A percentile compares a stretch with the other conserved stretches of the same genome.
phyloP scores from a whole-genome alignment of 129 eudicot species.

The Arctium minus region DNA sequence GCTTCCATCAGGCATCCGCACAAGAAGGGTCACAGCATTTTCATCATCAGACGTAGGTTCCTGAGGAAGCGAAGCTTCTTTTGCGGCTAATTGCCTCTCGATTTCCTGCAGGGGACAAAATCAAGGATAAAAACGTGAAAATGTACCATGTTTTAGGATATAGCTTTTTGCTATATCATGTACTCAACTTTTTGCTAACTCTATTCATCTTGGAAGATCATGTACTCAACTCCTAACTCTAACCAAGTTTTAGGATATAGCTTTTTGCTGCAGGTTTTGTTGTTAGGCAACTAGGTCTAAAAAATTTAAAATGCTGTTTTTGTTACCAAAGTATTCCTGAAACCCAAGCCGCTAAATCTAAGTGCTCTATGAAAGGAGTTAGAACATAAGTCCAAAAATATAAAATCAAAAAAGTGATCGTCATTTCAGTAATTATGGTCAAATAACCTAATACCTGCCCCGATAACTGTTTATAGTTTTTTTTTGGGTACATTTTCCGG shows the following conservation, averaged over 20 bases:
- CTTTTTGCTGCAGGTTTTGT: not conserved
- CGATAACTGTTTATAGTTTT: not conserved
- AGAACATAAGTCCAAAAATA: not conserved
- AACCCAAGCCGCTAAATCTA: not conserved
- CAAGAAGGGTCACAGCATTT: constrained; percentile 87
- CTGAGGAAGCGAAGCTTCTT: constrained; percentile 89
- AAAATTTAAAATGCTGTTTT: no score
- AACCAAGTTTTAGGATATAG: not conserved
- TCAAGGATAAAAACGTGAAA: not conserved
- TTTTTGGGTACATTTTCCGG: not conserved
- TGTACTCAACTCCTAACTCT: no score
- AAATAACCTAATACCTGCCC: not conserved
- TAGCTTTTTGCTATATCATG: no score
- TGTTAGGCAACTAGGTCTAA: not conserved
- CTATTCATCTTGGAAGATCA: no score
- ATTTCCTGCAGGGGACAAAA: constrained; percentile 55
- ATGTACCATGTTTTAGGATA: not conserved
- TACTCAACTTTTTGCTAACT: no score
- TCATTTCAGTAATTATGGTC: not conserved
- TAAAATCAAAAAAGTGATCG: not conserved
- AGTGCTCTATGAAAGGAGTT: not conserved
- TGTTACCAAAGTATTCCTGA: not conserved
- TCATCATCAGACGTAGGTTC: constrained; percentile 93
- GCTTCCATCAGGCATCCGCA: constrained; percentile 95
- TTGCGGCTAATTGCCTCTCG: constrained; percentile 88